Base-by-base conservation (phyloP, 2,329 filamentous ascomycete species). In the Kalaharituber pfeilii region DNA sequence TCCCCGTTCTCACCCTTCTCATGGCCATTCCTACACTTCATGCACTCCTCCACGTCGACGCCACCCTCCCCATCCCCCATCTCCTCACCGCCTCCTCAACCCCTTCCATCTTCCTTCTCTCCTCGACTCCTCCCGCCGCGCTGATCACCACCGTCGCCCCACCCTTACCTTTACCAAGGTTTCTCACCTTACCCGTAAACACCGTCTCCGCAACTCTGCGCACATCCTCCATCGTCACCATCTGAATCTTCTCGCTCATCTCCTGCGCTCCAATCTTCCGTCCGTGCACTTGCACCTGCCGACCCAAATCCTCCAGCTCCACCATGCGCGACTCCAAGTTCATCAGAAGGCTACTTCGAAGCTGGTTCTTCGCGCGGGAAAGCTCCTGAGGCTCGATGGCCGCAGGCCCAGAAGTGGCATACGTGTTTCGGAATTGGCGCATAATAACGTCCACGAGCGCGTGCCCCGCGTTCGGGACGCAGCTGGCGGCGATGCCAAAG, bases 261-360 rank as follows among this genome's bases (percentile, higher is more conserved):
- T 96, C 88, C 61, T 79, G 79, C 6, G 95, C 88, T 1, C 89
- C 84, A 5, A 96, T 79, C 71, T 95, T 94, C 61, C 80, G 78
- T 22, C 89, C 91, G 66, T 96, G 88, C n/a, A 95, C 86, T 72
- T 96, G 91, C 9, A 98, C 86, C 68, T 95, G 89, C 59, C 91
- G 74, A 22, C 91, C 91, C 0, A 98, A 75, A 67, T 98, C 91
- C 70, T 98, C 91, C 5, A 98, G 77, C 71, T 96, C 91, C 8
- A 98, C 87, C 87, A 98, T 95, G 57, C 91, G 78, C 62, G 81
- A 87, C 72, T 98, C 91, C 26, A 98, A 78, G 70, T 98, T 98
- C 91, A 98, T 98, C 50, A 98, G 76, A 39, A 98, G 74, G 55
- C 80, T 84, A 13, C 82, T 88, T 42, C 88, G 80, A 15, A 98